Base-by-base conservation (phyloP, 306 rosid genomes). In the Senna siamea region DNA sequence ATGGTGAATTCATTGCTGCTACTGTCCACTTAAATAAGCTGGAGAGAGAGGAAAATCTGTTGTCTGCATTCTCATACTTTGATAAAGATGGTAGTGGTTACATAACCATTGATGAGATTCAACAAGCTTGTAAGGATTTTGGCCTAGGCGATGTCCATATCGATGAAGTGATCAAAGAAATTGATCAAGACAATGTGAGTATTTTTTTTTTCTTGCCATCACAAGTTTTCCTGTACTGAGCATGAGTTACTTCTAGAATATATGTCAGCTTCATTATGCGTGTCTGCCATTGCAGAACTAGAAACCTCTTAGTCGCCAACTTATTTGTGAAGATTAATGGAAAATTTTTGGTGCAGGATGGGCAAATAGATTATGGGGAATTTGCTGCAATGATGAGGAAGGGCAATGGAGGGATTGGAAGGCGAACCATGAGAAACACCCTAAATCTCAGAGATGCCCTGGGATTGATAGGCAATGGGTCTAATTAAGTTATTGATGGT, bases 41-140 rank as follows among this genome's bases (percentile, higher is more conserved):
- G 64, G 91, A 87, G 78, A 82, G 87, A 72, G 91, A 87, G 70
- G 91, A 87, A 58, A 84, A 84, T 54, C 58, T 87, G 72, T 55
- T 87, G 60, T 77, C 87, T 26, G 91, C 91, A 0, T 87, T 87
- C 80, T 68, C 88, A 11, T 87, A 81, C 74, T 87, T 87, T 57
- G 90, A 86, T 81, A 86, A 86, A 74, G 90, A 86, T 78, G 80
- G 84, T 2, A 86, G 90, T 75, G 90, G 90, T 22, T 86, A 86
- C 84, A 86, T 86, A 80, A 86, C 90, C 67, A 52, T 83, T 63
- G 90, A 86, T 69, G 86, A 86, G 82, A 84, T 86, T 78, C 85
- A 81, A 81, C 87, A 86, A 78, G 87, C 90, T 44, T 87, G 91
- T 66, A 82, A 82, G 76, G 91, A 87, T 40, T 84, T 87, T 32